A percentile compares a stretch with the other conserved stretches of the same genome.
These are phyloP conservation scores for Saccharomyces hybrid DNA, from an alignment of 1,139 yeast genomes.

Conservation along the genomic window DNA sequence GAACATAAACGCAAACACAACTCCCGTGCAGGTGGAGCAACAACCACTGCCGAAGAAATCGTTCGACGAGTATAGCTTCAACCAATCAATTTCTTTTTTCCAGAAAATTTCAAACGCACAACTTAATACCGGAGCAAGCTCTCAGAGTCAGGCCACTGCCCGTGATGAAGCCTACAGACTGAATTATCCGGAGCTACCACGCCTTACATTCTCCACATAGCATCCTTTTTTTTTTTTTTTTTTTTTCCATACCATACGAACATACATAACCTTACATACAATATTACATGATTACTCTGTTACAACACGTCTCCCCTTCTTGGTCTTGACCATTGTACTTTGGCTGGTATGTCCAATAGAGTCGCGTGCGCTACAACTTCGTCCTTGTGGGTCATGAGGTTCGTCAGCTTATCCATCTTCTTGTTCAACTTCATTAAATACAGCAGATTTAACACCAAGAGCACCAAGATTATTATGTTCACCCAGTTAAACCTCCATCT, in stretches of 20 bases:
- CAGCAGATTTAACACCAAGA: not conserved
- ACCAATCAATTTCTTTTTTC: conserved; percentile 19
- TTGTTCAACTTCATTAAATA: conserved; percentile 1
- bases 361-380: not conserved
- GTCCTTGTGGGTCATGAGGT: not conserved
- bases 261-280: conserved; percentile 2
- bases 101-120: conserved; percentile 5
- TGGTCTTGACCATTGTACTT: conserved; percentile 1
- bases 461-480: not conserved
- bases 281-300: conserved; percentile 1
- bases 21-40: conserved; percentile 1
- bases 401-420: not conserved
- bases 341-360: not conserved
- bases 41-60: conserved; percentile 17
- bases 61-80: conserved; percentile 24
- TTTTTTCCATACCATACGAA: not conserved
- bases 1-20: conserved; percentile 2
- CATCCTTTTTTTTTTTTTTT: not conserved
- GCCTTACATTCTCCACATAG: conserved; percentile 17
- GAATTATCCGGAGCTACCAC: conserved; percentile 26
- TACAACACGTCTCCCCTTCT: not conserved
- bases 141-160: conserved; percentile 1
- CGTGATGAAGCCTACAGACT: conserved; percentile 6
- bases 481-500: not conserved
- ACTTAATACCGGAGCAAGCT: not conserved